A percentile compares a stretch with the other conserved stretches of the same genome.
Conservation (phyloP, 441 rosid genomes). For the Raphanus hybrid region DNA sequence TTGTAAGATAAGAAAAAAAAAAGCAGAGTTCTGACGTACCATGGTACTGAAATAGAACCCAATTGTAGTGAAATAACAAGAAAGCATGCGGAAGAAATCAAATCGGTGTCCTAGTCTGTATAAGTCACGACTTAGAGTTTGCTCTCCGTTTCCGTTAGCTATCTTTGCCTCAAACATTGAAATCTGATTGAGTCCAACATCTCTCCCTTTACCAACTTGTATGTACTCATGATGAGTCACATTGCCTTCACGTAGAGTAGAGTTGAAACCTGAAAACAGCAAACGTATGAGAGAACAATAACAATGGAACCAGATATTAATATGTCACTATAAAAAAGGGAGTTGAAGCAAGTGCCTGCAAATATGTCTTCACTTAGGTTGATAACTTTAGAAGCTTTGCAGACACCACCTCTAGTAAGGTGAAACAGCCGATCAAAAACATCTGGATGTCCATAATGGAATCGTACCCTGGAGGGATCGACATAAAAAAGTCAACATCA, state of each 20-base stretch:
- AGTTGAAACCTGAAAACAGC: conserved; percentile 74
- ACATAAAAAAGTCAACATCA: conserved; percentile 4
- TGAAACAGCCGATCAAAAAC: conserved; percentile 93
- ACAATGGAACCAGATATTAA: conserved; percentile 36
- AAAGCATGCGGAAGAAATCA: conserved; percentile 97
- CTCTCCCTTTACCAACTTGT: conserved; percentile 99
- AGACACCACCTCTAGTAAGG: conserved; percentile 95
- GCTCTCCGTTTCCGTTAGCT: conserved; percentile 97
- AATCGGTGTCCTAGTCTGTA: conserved; percentile 94
- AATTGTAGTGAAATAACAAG: conserved; percentile 86
- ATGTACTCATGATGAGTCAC: conserved; percentile 98
- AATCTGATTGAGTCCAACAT: conserved; percentile 96
- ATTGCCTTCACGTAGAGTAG: conserved; percentile 91
- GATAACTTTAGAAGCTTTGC: conserved; percentile 95
- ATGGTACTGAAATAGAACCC: conserved; percentile 94
- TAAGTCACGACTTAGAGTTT: conserved; percentile 89
- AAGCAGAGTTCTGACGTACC: conserved; percentile 49
- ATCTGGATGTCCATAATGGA: conserved; percentile 99
- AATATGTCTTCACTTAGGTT: conserved; percentile 98
- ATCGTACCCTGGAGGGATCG: conserved; percentile 67
- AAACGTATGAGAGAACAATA: conserved; percentile 26
- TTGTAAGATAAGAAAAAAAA: no score
- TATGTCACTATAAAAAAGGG: conserved; percentile 22
- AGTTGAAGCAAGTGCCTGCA: conserved; percentile 67
- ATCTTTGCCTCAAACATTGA: conserved; percentile 98